Base-by-base conservation (phyloP, 2,329 filamentous ascomycete genomes). In the Tolypocladium album region DNA sequence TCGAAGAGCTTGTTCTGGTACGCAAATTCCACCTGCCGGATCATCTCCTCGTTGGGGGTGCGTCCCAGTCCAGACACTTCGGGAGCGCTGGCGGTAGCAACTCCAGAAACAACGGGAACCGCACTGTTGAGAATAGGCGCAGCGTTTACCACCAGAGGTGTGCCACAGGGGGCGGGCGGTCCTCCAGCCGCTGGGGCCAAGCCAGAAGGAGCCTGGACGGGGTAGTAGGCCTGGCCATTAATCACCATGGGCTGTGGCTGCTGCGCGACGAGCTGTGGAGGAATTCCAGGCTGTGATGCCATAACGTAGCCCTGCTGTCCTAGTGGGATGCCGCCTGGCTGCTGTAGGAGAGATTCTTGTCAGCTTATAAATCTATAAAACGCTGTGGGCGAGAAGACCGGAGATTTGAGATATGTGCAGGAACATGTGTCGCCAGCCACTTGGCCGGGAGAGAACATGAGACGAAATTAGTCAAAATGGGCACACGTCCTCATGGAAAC, bases 51-150 rank as follows among this genome's bases (percentile, higher is more conserved):
- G 60, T 67, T 69, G 42, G 72, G 70, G 1, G 82, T 85, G 63
- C 76, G 78, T 63, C 82, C 82, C 58, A 83, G 66, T 60, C 82
- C 76, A 71, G 79, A 71, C 61, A 82, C 75, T 62, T 85, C 80
- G n/a, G 78, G 76, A 63, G 74, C 47, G 58, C 57, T 53, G 55
- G 58, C 45, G 55, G 45, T 56, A 52, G 43, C 20, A 69, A 74
- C 78, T 74, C 76, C 76, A 76, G 75, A 69, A 67, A 76, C 68
- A 65, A 75, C 64, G 63, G 71, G 70, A 57, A 70, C 59, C 50
- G 67, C 65, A 57, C 65, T 56, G 50, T 53, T 61, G 53, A 55
- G 64, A 31, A 58, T 64, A 39, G 65, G 59, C 56, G 64, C 61
- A 60, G 62, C 61, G 55, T 38, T 31, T 15, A 58, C 20, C 69